Conservation (phyloP, 1,139 yeast species). For the Protomyces arabidopsidicola region DNA sequence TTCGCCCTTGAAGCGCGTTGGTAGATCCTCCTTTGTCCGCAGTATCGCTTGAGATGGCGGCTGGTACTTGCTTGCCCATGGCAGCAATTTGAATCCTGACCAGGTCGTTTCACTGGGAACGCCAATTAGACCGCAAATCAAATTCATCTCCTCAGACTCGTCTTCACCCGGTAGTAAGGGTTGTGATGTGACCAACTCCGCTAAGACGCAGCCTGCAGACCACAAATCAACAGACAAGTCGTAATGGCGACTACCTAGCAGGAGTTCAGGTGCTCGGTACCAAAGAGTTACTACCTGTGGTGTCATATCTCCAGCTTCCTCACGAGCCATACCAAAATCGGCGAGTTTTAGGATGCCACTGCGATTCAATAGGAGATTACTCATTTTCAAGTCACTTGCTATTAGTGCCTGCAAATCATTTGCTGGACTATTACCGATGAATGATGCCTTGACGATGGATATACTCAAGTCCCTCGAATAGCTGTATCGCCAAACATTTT, state of each 20-base stretch:
- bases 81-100: conserved; percentile 35
- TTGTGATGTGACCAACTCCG: conserved; percentile 52
- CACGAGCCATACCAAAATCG: conserved; percentile 52
- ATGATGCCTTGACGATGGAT: conserved; percentile 31
- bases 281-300: conserved; percentile 39
- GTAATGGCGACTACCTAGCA: conserved; percentile 52
- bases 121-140: conserved; percentile 32
- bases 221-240: conserved; percentile 56
- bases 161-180: conserved; percentile 54
- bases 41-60: conserved; percentile 26
- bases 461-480: conserved; percentile 65
- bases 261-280: conserved; percentile 48
- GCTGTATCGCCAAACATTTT: conserved; percentile 60
- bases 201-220: conserved; percentile 56
- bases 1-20: conserved; percentile 27
- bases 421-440: background rate
- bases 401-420: conserved; percentile 46
- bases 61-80: conserved; percentile 32
- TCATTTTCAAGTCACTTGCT: conserved; percentile 56
- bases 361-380: conserved; percentile 53
- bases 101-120: conserved; percentile 34
- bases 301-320: conserved; percentile 32
- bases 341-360: conserved; percentile 54
- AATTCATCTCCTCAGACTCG: conserved; percentile 51
- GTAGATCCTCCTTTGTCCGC: conserved; percentile 22